phyloP scores from a whole-genome alignment of 768 basidiomycete genomes.

The Exidia glandulosa region DNA sequence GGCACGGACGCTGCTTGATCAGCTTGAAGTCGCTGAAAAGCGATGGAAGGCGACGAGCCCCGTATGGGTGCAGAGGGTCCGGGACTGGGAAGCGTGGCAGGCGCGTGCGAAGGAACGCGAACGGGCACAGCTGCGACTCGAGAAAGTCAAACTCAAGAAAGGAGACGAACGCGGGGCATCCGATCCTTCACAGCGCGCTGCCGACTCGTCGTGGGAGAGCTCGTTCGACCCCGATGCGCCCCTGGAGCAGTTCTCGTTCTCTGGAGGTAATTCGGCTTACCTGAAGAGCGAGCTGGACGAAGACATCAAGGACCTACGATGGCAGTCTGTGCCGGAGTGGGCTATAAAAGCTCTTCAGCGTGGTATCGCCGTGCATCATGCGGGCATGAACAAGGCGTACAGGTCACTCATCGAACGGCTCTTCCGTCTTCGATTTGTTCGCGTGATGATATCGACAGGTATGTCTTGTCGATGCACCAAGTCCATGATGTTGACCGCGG shows the following conservation, averaged over 20 bases:
- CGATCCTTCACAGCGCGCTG: conserved; percentile 7
- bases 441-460: conserved; percentile 60
- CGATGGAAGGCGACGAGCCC: conserved; percentile 36
- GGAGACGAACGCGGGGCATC: conserved; percentile 17
- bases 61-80: conserved; percentile 40
- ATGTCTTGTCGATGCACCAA: conserved; percentile 2
- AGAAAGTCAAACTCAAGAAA: conserved; percentile 26
- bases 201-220: conserved; percentile 33
- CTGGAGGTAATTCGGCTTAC: conserved; percentile 30
- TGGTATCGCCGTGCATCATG: conserved; percentile 60
- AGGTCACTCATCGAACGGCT: conserved; percentile 49
- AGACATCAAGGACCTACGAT: conserved; percentile 31
- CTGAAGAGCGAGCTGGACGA: conserved; percentile 36
- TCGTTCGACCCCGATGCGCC: conserved; percentile 50
- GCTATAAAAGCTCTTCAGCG: conserved; percentile 37
- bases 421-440: conserved; percentile 51
- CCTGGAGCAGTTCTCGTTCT: conserved; percentile 49
- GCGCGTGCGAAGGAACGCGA: conserved; percentile 36
- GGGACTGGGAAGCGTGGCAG: conserved; percentile 41
- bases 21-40: conserved; percentile 33
- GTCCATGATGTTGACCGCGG: not conserved
- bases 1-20: conserved; percentile 25
- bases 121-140: conserved; percentile 28
- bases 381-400: conserved; percentile 57
- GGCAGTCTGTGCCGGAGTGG: conserved; percentile 28